Evolutionary conservation across 169 alveolate genomes (phyloP), one percentile per base, ranked within the genome.

Genomic region (Cystoisospora suis): DNA sequence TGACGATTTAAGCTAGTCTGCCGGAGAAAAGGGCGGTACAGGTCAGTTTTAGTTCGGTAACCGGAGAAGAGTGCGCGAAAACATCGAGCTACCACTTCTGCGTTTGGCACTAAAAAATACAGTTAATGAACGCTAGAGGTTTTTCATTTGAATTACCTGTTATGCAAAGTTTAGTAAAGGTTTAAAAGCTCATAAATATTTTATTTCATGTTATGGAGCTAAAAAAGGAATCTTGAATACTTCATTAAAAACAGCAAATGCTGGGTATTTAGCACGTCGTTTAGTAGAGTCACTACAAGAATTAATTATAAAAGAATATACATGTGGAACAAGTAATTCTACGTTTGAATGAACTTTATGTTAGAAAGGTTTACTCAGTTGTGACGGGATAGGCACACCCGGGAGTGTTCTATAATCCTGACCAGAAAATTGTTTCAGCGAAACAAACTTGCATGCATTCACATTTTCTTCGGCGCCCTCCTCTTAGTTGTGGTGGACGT

Each of bases 191-290:
- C 79, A 90, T 91, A 94, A 92, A 91, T 36, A 91, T 90, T 83
- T 92, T n/a, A 91, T 86, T 53, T 92, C 94, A 36, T 92, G 93
- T 79, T 92, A 91, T 91, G 49, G 94, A 0, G 87, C 94, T 32
- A 72, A 94, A 92, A 92, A 85, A 47, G 94, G 94, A 20, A 90
- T 92, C 46, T 81, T 92, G 59, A 94, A 92, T 90, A 90, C 94
- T 89, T 38, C 94, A 42, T 58, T 92, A 81, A 92, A 88, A 91
- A 92, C 94, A 0, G 65, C 94, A 1, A 93, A 92, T 86, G 88
- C 94, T 1, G 94, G 94, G 17, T 92, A 92, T 92, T 90, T 92
- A 90, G 81, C 94, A 81, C 89, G 94, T 83, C 80, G 93, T 83
- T 69, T 92, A 90, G 92, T 92, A 58, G 94, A 92, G 86, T 44